These are phyloP conservation scores for Neonectria faginata DNA, from an alignment of 2,329 filamentous ascomycete species.

Conservation along the genomic window DNA sequence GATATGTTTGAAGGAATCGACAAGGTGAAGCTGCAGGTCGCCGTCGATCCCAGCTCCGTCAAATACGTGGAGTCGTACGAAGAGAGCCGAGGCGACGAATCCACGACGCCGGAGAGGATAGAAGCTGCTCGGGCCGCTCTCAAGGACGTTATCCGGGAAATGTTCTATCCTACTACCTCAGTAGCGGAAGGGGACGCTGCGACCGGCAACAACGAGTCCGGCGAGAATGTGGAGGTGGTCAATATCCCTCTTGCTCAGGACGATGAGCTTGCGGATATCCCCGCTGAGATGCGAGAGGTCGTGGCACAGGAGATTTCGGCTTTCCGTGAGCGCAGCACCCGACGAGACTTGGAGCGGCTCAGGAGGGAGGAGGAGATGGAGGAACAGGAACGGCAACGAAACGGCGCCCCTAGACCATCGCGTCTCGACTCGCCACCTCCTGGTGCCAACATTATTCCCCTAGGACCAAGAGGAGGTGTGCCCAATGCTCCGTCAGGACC, in stretches of 20 bases:
- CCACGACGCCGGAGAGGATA: conserved; percentile 73
- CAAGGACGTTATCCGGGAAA: conserved; percentile 73
- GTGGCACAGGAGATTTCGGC: conserved; percentile 94
- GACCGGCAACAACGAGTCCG: conserved; percentile 75
- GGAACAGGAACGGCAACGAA: conserved; percentile 81
- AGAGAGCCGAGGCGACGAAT: conserved; percentile 70
- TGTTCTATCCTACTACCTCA: conserved; percentile 73
- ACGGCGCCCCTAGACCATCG: conserved; percentile 69
- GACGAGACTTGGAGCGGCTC: conserved; percentile 87
- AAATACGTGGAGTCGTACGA: conserved; percentile 89
- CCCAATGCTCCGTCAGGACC: conserved; percentile 79
- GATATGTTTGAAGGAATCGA: conserved; percentile 68
- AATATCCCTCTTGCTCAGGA: conserved; percentile 90
- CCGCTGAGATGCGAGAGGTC: conserved; percentile 93
- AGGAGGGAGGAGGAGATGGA: conserved; percentile 93
- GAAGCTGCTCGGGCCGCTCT: conserved; percentile 77
- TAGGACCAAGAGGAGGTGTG: conserved; percentile 61
- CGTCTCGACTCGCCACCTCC: conserved; percentile 79
- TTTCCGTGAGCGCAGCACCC: conserved; percentile 91
- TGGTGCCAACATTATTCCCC: conserved; percentile 68
- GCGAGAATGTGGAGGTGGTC: conserved; percentile 82
- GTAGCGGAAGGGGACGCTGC: conserved; percentile 72
- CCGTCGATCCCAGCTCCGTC: conserved; percentile 84
- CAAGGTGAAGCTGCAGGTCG: conserved; percentile 77
- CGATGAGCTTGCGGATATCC: conserved; percentile 95